phyloP scores from a whole-genome alignment of 257 asterid genomes.

The Anisodus tanguticus region DNA sequence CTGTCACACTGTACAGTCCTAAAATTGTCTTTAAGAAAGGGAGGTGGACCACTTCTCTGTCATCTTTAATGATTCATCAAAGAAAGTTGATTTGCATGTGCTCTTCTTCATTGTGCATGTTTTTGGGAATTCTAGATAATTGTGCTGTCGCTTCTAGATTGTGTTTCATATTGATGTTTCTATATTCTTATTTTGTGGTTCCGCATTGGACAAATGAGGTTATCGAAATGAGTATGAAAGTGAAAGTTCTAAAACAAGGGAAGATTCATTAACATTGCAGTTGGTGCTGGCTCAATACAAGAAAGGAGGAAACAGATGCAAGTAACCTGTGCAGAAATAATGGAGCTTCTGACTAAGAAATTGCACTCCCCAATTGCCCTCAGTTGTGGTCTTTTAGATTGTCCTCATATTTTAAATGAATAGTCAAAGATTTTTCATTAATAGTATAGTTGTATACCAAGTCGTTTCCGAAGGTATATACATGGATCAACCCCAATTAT shows the following conservation, averaged over 20 bases:
- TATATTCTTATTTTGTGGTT: neutral
- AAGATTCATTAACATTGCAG: neutral
- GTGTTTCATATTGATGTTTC: neutral
- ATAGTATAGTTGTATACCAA: no score
- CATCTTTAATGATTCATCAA: neutral
- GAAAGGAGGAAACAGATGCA: no score
- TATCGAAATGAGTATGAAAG: neutral
- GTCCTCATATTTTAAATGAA: no score
- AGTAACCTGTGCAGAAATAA: no score
- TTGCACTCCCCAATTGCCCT: no score
- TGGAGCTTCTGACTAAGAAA: no score
- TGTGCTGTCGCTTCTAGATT: neutral
- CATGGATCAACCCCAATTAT: no score
- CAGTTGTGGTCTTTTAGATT: no score
- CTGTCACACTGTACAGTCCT: neutral
- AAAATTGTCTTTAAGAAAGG: neutral
- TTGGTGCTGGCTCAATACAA: neutral
- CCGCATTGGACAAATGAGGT: neutral
- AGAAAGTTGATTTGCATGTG: neutral
- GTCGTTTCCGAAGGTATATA: no score
- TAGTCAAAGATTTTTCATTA: no score
- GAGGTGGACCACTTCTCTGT: neutral
- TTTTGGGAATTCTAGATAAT: neutral
- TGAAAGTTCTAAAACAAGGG: neutral
- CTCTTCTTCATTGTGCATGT: neutral